Percentiles rank a stretch among this genome's conserved stretches.
These are phyloP conservation scores for Xylariomycetidae sp. DNA, from an alignment of 2,329 filamentous ascomycete genomes.

Conservation along the genomic window DNA sequence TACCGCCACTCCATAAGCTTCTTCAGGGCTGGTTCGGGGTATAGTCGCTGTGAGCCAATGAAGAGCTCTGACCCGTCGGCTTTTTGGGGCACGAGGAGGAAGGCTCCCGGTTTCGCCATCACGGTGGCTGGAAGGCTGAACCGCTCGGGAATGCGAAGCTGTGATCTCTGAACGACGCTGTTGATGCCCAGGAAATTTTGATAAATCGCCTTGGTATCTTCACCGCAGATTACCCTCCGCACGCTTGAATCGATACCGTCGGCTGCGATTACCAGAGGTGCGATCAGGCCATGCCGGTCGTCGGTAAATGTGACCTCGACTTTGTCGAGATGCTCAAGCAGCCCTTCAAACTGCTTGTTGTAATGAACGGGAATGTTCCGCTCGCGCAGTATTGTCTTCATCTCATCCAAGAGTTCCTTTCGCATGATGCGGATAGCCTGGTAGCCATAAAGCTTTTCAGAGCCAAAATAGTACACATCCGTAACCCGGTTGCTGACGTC, in stretches of 20 bases:
- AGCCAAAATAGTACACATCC: slow-evolving; percentile 43
- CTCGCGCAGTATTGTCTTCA: slow-evolving; percentile 35
- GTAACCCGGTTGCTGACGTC: slow-evolving; percentile 26
- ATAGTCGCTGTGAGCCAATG: slow-evolving; percentile 12
- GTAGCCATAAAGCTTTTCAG: slow-evolving; percentile 45
- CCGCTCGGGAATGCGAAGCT: slow-evolving; percentile 28
- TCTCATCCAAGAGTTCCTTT: slow-evolving; percentile 41
- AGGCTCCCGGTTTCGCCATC: slow-evolving; percentile 37
- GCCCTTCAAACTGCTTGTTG: slow-evolving; percentile 42
- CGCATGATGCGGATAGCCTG: slow-evolving; percentile 49
- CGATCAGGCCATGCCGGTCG: slow-evolving; percentile 31
- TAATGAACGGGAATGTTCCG: slow-evolving; percentile 38
- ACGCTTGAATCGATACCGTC: slow-evolving; percentile 56
- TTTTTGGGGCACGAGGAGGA: slow-evolving; percentile 44
- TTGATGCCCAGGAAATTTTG: slow-evolving; percentile 40
- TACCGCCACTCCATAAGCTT: no score
- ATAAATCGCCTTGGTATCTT: slow-evolving; percentile 35
- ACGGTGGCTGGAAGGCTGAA: slow-evolving; percentile 38
- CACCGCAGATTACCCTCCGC: slow-evolving; percentile 43
- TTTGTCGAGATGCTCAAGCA: slow-evolving; percentile 29
- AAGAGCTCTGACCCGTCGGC: slow-evolving; percentile 38
- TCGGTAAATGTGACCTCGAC: slow-evolving; percentile 44
- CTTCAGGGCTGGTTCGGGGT: no score
- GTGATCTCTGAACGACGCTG: slow-evolving; percentile 31
- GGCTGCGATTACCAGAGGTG: slow-evolving; percentile 45